phyloP scores from a whole-genome alignment of 1,284 basidiomycete genomes.

The Hemileia vastatrix region DNA sequence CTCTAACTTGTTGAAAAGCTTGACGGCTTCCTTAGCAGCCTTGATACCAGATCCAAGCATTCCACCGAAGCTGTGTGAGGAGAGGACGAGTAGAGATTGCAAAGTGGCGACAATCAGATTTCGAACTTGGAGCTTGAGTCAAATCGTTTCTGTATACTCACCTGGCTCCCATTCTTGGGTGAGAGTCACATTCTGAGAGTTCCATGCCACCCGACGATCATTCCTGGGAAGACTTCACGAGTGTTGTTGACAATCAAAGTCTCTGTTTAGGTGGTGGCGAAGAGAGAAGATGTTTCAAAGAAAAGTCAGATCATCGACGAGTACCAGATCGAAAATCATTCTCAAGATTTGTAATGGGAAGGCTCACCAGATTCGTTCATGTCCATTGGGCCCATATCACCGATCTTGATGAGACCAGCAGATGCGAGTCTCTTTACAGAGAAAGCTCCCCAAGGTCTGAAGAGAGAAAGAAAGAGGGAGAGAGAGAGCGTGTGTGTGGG shows the following conservation, averaged over 20 bases:
- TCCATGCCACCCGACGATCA: slow-evolving; percentile 90
- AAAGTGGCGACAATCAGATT: neutral
- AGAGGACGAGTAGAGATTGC: neutral
- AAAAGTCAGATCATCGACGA: slow-evolving; percentile 63
- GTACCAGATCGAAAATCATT: slow-evolving; percentile 54
- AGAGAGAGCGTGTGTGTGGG: slow-evolving; percentile 37
- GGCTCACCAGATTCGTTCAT: too few species aligned
- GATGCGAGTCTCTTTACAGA: slow-evolving; percentile 69
- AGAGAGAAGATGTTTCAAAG: too few species aligned
- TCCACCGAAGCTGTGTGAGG: slow-evolving; percentile 61
- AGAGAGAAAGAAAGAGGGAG: too few species aligned
- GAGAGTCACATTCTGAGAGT: slow-evolving; percentile 70
- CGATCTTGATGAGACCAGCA: slow-evolving; percentile 62
- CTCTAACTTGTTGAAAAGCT: slow-evolving; percentile 54
- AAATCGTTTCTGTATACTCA: neutral
- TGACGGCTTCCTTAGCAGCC: slow-evolving; percentile 63
- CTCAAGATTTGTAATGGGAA: too few species aligned
- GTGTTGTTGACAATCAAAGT: slow-evolving; percentile 54
- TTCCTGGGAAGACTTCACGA: slow-evolving; percentile 65
- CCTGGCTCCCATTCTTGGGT: neutral
- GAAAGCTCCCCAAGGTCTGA: too few species aligned
- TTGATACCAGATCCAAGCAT: slow-evolving; percentile 72
- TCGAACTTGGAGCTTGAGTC: neutral
- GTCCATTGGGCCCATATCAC: slow-evolving; percentile 65
- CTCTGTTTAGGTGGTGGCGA: too few species aligned